Evolutionary conservation across 1,139 yeast species (phyloP).

Genomic region (Saccharomyces hybrid): DNA sequence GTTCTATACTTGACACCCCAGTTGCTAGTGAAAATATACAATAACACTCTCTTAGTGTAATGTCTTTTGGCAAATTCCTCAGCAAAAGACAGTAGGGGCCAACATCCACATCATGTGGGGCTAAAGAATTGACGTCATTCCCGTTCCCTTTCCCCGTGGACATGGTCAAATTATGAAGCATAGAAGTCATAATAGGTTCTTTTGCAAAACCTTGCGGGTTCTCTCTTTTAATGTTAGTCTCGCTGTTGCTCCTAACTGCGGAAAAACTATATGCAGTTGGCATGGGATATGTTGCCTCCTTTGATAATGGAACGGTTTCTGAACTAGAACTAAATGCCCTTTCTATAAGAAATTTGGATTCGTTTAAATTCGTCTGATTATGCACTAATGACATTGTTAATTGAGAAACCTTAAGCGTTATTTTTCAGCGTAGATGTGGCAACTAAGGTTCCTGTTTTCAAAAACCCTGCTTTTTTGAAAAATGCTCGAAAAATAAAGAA

Average conservation of each 20-base stretch:
- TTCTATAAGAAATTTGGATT: conserved; percentile 3
- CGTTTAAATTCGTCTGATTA: conserved; percentile 1
- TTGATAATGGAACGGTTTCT: conserved; percentile 4
- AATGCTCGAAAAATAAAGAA: neutral
- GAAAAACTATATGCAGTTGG: neutral
- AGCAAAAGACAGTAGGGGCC: conserved; percentile 30
- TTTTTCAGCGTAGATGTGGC: neutral
- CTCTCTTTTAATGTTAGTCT: neutral
- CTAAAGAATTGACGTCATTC: neutral
- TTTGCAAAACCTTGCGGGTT: neutral
- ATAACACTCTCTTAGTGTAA: conserved; percentile 66
- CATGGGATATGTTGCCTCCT: neutral
- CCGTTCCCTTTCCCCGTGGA: conserved; percentile 3
- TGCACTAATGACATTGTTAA: conserved; percentile 4
- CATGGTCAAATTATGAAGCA: conserved; percentile 19
- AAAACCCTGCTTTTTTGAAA: neutral
- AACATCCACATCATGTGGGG: conserved; percentile 4
- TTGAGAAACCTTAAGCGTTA: neutral
- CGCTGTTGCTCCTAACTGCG: neutral
- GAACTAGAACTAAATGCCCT: conserved; percentile 5
- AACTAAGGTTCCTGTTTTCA: neutral
- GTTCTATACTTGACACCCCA: conserved; percentile 60
- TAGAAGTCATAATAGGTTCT: conserved; percentile 11
- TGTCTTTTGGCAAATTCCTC: conserved; percentile 60
- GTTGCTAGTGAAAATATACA: conserved; percentile 73